Conservation (phyloP, 169 alveolate species). For the Plasmodium ovale region DNA sequence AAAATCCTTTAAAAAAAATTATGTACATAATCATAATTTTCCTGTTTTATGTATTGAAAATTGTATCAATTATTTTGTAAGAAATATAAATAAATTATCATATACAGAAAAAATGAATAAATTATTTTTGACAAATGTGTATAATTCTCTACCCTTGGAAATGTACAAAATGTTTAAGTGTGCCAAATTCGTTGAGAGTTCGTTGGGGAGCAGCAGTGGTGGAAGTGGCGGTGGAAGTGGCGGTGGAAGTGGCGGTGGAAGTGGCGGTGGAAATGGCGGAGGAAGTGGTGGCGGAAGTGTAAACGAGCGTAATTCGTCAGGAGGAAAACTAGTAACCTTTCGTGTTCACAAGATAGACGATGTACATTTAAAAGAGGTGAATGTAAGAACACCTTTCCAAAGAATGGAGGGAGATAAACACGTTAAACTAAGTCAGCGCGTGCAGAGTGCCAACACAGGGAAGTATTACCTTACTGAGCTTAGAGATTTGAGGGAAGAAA, state of each 20-base stretch:
- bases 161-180: constrained; percentile 44
- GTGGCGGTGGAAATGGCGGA: not conserved
- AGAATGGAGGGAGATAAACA: not conserved
- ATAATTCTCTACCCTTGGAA: constrained; percentile 19
- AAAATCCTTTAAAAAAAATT: not conserved
- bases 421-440: not conserved
- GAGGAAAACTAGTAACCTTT: not conserved
- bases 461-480: not conserved
- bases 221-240: not conserved
- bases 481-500: constrained; percentile 42
- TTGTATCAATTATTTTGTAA: constrained; percentile 29
- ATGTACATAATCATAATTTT: not conserved
- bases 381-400: not conserved
- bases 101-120: constrained; percentile 9
- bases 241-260: not conserved
- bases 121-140: constrained; percentile 28
- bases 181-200: not conserved
- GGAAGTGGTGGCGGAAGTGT: not conserved
- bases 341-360: constrained; percentile 28
- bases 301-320: constrained; percentile 5
- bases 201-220: not conserved
- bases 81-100: constrained; percentile 21
- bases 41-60: constrained; percentile 8
- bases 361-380: constrained; percentile 13
- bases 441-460: not conserved